Base-by-base conservation (phyloP, 768 basidiomycete genomes). In the Tricholoma hemisulphureum region DNA sequence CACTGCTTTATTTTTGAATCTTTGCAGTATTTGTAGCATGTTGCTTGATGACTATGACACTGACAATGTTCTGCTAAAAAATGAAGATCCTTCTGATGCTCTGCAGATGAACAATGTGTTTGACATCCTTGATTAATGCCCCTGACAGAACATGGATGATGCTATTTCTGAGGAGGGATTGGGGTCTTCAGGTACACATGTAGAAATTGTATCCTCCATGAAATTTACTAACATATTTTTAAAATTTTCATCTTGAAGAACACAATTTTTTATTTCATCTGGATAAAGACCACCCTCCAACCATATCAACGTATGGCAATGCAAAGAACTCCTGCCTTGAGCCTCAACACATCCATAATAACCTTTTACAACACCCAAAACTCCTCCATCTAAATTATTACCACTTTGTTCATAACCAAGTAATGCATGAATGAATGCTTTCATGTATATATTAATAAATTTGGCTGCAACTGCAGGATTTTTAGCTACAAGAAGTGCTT, bases 1-100 rank as follows among this genome's bases (percentile, higher is more conserved):
- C n/a, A n/a, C n/a, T n/a, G n/a, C n/a, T 62, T 58, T 0, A 63
- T 59, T 6, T 71, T 54, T 1, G 56, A 50, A 11, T 62, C 58
- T 31, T 63, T 68, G n/a, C n/a, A n/a, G n/a, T n/a, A n/a, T n/a
- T n/a, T n/a, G n/a, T n/a, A n/a, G n/a, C n/a, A n/a, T n/a, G 55
- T 67, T 78, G 78, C 57, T 65, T 65, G 59, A 59, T 78, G 78
- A 5, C 29, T 51, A 52, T 78, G 75, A 5, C n/a, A 0, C 48
- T 78, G 75, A 37, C 69, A 73, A n/a, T 57, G 16, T 1, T 53
- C 53, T 0, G 64, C 70, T 0, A 77, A 26, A 11, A 61, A 18
- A 29, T 61, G 59, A 7, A 71, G 13, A 55, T 75, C 70, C 43
- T 63, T 68, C 55, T 49, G 0, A 6, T 50, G 16, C 41, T 34